These are phyloP conservation scores for Kondoa malvinella DNA, from an alignment of 768 basidiomycete species.

Conservation along the genomic window DNA sequence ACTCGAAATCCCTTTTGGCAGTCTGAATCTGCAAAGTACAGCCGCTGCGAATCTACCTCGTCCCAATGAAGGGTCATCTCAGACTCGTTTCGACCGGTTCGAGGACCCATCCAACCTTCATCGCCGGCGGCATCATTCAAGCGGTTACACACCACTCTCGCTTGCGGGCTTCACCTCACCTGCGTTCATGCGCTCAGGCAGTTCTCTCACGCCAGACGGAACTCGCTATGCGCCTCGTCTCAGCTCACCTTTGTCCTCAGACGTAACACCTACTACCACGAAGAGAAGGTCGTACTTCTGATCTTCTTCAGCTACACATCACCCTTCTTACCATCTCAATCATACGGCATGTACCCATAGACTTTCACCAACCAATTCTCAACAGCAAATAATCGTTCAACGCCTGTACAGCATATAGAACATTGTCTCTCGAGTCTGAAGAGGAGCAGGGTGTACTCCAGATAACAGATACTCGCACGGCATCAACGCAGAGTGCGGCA, in stretches of 20 bases:
- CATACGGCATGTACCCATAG: no score
- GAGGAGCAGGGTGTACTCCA: no score
- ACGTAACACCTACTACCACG: background rate
- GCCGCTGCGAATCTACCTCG: background rate
- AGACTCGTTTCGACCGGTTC: no score
- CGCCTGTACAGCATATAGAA: no score
- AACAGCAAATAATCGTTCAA: no score
- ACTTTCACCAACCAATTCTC: no score
- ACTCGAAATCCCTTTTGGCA: background rate
- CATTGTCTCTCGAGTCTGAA: no score
- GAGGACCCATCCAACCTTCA: no score
- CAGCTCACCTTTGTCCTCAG: background rate
- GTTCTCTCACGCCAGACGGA: background rate
- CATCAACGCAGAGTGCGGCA: no score
- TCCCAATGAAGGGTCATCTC: no score
- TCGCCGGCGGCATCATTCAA: background rate
- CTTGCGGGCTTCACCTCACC: background rate
- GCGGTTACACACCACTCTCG: background rate
- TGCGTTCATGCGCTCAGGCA: background rate
- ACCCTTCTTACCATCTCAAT: no score
- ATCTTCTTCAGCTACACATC: background rate
- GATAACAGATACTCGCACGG: no score
- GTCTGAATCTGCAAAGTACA: background rate
- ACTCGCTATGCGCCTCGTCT: background rate
- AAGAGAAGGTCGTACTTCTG: background rate